Evolutionary conservation across 805 yeast species (phyloP).

Genomic region (Candida boleticola): DNA sequence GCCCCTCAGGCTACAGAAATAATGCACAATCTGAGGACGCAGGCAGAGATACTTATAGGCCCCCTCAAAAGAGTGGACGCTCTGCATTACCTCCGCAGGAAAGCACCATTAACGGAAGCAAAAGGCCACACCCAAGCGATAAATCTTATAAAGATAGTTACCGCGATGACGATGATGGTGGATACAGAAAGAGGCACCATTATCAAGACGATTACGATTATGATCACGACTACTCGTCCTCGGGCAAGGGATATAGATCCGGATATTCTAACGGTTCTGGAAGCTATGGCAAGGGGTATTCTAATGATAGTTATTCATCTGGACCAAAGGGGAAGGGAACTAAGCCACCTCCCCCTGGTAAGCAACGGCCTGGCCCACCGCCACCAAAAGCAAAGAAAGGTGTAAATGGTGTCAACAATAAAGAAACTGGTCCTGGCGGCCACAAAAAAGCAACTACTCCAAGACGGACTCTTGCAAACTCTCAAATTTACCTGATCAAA

Average conservation of each 20-base stretch:
- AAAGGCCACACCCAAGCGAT: too few species aligned
- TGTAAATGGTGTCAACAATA: background rate
- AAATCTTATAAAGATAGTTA: too few species aligned
- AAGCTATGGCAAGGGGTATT: background rate
- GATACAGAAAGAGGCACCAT: conserved; percentile 1
- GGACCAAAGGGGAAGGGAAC: background rate
- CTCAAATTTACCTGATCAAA: conserved; percentile 34
- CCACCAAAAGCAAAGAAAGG: background rate
- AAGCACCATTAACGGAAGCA: background rate
- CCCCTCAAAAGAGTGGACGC: background rate
- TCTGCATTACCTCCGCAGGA: conserved; percentile 1
- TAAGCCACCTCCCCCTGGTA: background rate
- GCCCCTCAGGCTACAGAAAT: conserved; percentile 10
- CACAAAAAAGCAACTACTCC: background rate
- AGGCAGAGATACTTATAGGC: background rate
- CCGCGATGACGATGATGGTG: background rate
- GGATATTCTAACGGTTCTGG: background rate
- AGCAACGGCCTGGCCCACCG: background rate
- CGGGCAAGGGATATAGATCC: background rate
- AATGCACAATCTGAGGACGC: background rate
- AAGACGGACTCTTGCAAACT: conserved; percentile 2
- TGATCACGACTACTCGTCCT: background rate
- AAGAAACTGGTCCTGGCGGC: conserved; percentile 8
- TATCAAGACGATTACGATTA: conserved; percentile 1
- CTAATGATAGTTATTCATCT: background rate